Conservation (phyloP, 164 flowering plant species). For the Tinospora cordifolia region DNA sequence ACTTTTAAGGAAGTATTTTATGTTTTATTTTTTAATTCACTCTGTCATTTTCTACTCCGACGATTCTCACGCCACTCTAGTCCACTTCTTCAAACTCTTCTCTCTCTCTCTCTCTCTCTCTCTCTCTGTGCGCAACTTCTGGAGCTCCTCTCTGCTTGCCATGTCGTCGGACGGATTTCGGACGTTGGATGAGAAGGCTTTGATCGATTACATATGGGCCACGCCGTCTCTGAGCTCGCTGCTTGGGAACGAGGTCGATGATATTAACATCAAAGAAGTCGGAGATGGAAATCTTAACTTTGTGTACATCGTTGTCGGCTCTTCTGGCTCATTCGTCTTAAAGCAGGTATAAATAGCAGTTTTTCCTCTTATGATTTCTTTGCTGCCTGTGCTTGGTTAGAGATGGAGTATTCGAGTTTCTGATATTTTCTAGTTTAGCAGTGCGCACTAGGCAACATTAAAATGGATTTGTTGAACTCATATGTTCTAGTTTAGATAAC, state of each 20-base stretch:
- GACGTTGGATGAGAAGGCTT: slow-evolving; percentile 59
- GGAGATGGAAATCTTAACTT: slow-evolving; percentile 87
- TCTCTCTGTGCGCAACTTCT: not conserved
- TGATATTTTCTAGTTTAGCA: too few relatives aligned
- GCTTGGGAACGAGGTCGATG: slow-evolving; percentile 50
- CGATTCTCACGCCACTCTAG: not conserved
- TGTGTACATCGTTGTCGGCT: slow-evolving; percentile 43
- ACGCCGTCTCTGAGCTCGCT: slow-evolving; percentile 52
- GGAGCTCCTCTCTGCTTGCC: not conserved
- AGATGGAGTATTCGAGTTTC: not conserved
- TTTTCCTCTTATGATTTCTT: not conserved
- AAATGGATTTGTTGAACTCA: too few relatives aligned
- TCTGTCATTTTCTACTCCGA: not conserved
- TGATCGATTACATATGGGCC: slow-evolving; percentile 62
- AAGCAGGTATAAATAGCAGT: slow-evolving; percentile 42
- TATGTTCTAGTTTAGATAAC: too few relatives aligned
- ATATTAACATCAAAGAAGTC: slow-evolving; percentile 63
- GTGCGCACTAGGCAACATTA: too few relatives aligned
- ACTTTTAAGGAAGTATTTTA: too few relatives aligned
- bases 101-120: not conserved
- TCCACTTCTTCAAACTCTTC: not conserved
- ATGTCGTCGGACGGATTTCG: slow-evolving; percentile 49
- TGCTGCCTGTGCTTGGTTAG: not conserved
- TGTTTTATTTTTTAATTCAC: not conserved
- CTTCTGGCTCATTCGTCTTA: slow-evolving; percentile 45